These are phyloP conservation scores for Cochliopodium minus DNA, from an alignment of 208 protist species.

Conservation along the genomic window DNA sequence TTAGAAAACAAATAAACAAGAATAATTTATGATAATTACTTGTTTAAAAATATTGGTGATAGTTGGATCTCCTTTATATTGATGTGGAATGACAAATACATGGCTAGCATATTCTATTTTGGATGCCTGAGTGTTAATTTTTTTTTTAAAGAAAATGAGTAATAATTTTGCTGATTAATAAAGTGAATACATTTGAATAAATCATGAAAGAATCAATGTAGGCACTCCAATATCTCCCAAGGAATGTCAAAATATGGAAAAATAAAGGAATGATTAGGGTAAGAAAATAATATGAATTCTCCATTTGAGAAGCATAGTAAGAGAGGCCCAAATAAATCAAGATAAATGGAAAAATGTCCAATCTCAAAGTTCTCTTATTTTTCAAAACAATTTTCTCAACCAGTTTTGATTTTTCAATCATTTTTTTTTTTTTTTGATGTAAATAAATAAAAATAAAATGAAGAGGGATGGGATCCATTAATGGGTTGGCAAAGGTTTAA, in stretches of 20 bases:
- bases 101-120: neutral
- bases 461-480: too few relatives aligned
- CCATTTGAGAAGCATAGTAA: neutral
- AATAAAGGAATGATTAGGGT: neutral
- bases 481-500: too few relatives aligned
- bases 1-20: neutral
- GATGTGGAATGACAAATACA: neutral
- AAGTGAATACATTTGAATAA: neutral
- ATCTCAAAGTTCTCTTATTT: neutral
- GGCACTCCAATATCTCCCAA: neutral
- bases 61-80: neutral
- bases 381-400: neutral
- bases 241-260: neutral
- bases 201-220: neutral
- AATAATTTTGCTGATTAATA: neutral
- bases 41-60: neutral
- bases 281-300: neutral
- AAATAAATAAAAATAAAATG: too few relatives aligned
- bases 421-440: conserved; percentile 2
- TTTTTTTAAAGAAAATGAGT: neutral
- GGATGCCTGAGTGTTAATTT: neutral
- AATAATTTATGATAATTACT: neutral
- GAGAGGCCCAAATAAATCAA: neutral
- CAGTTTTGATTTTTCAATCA: neutral
- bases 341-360: neutral